Percentiles rank a stretch among this genome's conserved stretches.
Conservation (phyloP, 805 yeast genomes). For the Clavispora phyllophila region DNA sequence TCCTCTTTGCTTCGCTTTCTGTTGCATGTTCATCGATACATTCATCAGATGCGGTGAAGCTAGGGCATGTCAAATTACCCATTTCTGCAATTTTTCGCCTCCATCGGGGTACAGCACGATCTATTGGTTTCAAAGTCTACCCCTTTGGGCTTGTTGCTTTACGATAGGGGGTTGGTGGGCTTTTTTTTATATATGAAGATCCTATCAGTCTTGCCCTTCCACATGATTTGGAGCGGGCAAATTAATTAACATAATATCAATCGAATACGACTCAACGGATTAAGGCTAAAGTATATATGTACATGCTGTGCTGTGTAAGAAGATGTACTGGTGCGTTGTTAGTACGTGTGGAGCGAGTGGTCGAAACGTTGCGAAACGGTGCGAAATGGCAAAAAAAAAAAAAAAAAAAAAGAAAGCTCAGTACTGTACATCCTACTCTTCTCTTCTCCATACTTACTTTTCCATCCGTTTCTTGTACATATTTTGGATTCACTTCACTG, state of each 20-base stretch:
- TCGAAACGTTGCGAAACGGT: neutral
- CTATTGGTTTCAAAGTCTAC: too few species aligned
- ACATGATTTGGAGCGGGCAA: neutral
- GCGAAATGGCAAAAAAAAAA: constrained; percentile 1
- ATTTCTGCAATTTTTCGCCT: neutral
- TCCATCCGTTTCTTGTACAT: neutral
- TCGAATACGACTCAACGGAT: neutral
- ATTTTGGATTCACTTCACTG: neutral
- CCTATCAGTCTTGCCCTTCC: neutral
- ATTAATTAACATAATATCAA: neutral
- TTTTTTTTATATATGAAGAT: neutral
- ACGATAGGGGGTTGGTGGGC: neutral
- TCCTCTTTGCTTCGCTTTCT: neutral
- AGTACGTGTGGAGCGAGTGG: neutral
- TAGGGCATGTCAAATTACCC: neutral
- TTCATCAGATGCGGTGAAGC: neutral
- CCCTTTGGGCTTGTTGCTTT: too few species aligned
- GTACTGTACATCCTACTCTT: neutral
- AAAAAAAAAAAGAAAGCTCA: neutral
- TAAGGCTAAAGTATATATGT: neutral
- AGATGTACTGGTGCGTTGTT: neutral
- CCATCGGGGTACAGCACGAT: neutral
- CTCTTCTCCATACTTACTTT: neutral
- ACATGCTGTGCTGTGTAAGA: neutral
- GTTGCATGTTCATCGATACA: neutral